Evolutionary conservation across 768 basidiomycete genomes (phyloP), one percentile per base, ranked within the genome.

Genomic region (Lactarius hengduanensis): DNA sequence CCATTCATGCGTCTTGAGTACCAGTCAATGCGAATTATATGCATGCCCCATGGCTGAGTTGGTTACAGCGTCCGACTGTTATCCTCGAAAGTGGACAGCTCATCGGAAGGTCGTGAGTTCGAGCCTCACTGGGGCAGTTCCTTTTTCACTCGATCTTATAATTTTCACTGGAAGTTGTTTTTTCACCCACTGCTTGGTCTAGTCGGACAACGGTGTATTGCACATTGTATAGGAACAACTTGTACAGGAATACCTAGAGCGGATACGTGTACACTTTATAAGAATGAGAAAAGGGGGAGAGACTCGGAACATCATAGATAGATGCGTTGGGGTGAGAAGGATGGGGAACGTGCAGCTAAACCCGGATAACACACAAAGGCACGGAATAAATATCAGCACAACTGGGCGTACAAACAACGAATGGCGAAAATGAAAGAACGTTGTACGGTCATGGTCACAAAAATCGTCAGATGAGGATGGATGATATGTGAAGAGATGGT

Each of bases 31-130:
- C 0, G 2, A 0, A 0, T 10, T 18, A 16, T 2, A 53, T 32
- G 57, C 2, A 15, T 86, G 85, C 85, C 85, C 85, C 85, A 83
- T 86, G 85, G 85, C 85, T 86, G 82, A 86, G 85, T 86, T 86
- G 85, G 85, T 86, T 79, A 86, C 83, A 86, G 86, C 85, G 85
- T 86, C 85, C 85, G 85, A 87, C 85, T 86, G 85, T 87, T 86
- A 86, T 38, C 30, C 55, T 16, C n/a, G n/a, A n/a, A 47, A n/a
- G 59, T n/a, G 34, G 45, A 61, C 34, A 65, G 50, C 47, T 30
- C 73, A 84, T 84, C 83, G 83, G 82, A 84, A 85, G 83, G 83
- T 85, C 84, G 81, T 81, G 82, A 84, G 86, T 86, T 85, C 84
- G 80, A 86, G 80, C 82, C 85, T 86, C 81, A 80, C 81, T 80